These are phyloP conservation scores for Hymenoscyphus albidus DNA, from an alignment of 2,329 filamentous ascomycete species.

Conservation along the genomic window DNA sequence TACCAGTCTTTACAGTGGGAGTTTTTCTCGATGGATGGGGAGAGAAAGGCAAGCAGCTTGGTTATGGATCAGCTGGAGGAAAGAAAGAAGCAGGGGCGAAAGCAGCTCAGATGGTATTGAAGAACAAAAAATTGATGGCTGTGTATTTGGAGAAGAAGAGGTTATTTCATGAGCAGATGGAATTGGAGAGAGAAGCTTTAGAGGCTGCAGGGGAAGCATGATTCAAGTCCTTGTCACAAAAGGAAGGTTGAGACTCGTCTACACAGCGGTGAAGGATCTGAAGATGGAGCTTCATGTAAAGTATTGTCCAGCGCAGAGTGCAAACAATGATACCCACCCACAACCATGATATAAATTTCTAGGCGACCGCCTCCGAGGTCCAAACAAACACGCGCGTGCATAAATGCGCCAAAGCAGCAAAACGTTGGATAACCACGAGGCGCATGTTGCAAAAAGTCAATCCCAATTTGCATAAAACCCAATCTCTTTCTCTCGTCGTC, in stretches of 20 bases:
- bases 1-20: conserved; percentile 59
- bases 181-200: conserved; percentile 26
- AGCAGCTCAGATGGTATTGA: conserved; percentile 61
- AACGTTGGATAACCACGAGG: neutral
- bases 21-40: conserved; percentile 67
- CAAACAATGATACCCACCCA: neutral
- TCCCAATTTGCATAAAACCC: neutral
- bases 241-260: neutral
- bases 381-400: neutral
- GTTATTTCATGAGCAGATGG: conserved; percentile 40
- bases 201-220: conserved; percentile 5
- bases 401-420: no score
- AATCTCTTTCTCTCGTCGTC: neutral
- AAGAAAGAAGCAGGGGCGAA: conserved; percentile 67
- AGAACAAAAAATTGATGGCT: conserved; percentile 58
- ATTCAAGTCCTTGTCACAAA: neutral
- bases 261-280: neutral
- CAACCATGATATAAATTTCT: neutral
- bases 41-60: conserved; percentile 58
- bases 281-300: neutral
- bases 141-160: conserved; percentile 45
- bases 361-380: neutral
- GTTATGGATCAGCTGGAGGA: conserved; percentile 57
- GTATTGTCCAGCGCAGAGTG: neutral
- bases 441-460: neutral